These are phyloP conservation scores for Sparassis latifolia DNA, from an alignment of 1,284 basidiomycete genomes.

Conservation along the genomic window DNA sequence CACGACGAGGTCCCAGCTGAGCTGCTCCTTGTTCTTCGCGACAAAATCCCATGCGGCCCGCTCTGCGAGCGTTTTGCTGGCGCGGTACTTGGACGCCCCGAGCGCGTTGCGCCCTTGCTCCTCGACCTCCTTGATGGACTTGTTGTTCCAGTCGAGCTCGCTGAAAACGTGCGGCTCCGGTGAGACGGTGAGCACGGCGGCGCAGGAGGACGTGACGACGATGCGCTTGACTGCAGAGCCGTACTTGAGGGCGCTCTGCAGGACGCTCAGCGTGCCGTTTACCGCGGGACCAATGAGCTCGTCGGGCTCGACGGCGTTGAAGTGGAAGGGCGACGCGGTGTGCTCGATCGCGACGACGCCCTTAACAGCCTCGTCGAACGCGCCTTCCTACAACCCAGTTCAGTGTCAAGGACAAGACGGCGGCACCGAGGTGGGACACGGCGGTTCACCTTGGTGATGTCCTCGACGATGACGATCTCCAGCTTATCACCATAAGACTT, in stretches of 20 bases:
- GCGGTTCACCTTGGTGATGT: slow-evolving; percentile 41
- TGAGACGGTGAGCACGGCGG: slow-evolving; percentile 34
- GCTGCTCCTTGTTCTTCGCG: slow-evolving; percentile 41
- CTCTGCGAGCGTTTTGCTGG: slow-evolving; percentile 69
- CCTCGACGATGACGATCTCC: slow-evolving; percentile 45
- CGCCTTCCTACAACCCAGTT: slow-evolving; percentile 22
- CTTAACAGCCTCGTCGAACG: slow-evolving; percentile 36
- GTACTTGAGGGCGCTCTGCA: slow-evolving; percentile 19
- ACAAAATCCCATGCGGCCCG: slow-evolving; percentile 52
- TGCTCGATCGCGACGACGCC: slow-evolving; percentile 39
- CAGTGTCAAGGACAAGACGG: neutral
- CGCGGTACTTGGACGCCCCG: slow-evolving; percentile 41
- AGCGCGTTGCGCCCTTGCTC: slow-evolving; percentile 43
- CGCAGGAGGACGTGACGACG: slow-evolving; percentile 57
- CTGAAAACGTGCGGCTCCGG: slow-evolving; percentile 22
- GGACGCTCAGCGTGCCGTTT: slow-evolving; percentile 21
- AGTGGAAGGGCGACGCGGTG: slow-evolving; percentile 38
- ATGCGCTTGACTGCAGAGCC: slow-evolving; percentile 52
- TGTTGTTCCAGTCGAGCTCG: slow-evolving; percentile 62
- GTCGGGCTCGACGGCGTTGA: slow-evolving; percentile 28
- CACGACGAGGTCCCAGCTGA: slow-evolving; percentile 47
- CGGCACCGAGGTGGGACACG: neutral
- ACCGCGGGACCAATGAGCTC: slow-evolving; percentile 28
- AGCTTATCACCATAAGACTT: slow-evolving; percentile 38
- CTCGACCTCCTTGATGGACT: slow-evolving; percentile 41